Evolutionary conservation across 192 early-diverging fungal species (phyloP), one percentile per base, ranked within the genome.

Genomic region (Jimgerdemannia flammicorona): DNA sequence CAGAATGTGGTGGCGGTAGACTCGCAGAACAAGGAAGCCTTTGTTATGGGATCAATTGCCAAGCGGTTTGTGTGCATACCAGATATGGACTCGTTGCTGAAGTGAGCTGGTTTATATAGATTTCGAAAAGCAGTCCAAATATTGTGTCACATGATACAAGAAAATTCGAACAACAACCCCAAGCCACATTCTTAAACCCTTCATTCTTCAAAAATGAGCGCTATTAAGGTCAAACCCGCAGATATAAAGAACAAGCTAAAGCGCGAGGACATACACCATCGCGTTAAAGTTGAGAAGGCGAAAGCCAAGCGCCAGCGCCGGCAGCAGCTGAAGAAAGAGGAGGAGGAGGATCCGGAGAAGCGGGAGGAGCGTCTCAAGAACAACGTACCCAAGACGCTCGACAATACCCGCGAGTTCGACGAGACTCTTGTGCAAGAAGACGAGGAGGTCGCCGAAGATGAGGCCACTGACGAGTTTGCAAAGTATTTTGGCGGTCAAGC

Each of bases 381-480:
- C 69, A 99, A 99, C 85, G 90, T 96, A 18, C 96, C 96, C 4
- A 87, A 90, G 70, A 99, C 98, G 3, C 84, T 97, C 43, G 98
- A 99, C 74, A 97, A 90, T 78, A 92, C 93, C 18, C 82, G 97
- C 71, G 98, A 99, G 80, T 89, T 85, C 68, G 97, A 99, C 77
- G 97, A 98, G 63, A 97, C 97, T 2, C 88, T 98, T 43, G 95
- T 98, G 7, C 84, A 81, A 3, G 81, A 82, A 18, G 91, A 92
- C 20, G 91, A 94, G 44, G 95, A 97, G 66, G 91, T 97, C 41
- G 89, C 89, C 43, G 87, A 91, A n/a, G 94, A 94, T 64, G 91
- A 93, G 75, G 94, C 93, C 29, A 83, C 91, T 43, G 95, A 94
- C 74, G 96, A 95, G 78, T 89, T 96, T 87, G 89, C 95, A 3